Percentiles rank a stretch among this genome's conserved stretches.
phyloP scores from a whole-genome alignment of 306 rosid species.

The Acacia confusa region DNA sequence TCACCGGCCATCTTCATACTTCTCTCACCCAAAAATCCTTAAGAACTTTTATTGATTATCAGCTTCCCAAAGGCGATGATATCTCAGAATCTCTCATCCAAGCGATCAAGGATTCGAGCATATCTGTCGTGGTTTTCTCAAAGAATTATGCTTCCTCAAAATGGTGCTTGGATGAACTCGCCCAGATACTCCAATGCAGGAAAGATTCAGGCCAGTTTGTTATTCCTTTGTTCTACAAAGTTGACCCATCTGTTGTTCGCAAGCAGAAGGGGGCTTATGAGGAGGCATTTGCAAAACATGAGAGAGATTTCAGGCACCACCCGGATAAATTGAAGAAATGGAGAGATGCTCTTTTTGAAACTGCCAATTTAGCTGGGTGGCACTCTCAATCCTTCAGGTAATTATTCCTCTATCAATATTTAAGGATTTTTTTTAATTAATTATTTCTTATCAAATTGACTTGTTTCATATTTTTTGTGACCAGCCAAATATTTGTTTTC shows the following conservation, averaged over 20 bases:
- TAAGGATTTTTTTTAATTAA: background rate
- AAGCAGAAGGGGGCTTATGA: background rate
- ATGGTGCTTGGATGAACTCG: constrained; percentile 23
- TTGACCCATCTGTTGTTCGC: constrained; percentile 5
- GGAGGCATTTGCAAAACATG: constrained; percentile 9
- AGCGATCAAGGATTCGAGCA: background rate
- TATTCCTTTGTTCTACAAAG: constrained; percentile 26
- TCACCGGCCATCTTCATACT: no score
- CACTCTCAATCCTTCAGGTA: background rate
- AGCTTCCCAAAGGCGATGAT: constrained; percentile 15
- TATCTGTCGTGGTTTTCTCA: background rate
- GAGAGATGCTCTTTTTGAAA: background rate
- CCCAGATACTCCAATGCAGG: background rate
- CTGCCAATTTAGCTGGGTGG: background rate
- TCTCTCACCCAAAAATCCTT: no score
- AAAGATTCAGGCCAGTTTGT: background rate
- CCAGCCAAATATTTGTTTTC: no score
- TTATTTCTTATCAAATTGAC: no score
- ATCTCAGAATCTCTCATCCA: background rate
- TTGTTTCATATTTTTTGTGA: background rate
- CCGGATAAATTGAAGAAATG: background rate
- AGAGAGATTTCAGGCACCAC: background rate
- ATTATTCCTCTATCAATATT: background rate
- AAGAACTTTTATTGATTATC: background rate
- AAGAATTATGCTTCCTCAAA: constrained; percentile 5